phyloP scores from a whole-genome alignment of 129 eudicot genomes.

The Tanacetum coccineum region DNA sequence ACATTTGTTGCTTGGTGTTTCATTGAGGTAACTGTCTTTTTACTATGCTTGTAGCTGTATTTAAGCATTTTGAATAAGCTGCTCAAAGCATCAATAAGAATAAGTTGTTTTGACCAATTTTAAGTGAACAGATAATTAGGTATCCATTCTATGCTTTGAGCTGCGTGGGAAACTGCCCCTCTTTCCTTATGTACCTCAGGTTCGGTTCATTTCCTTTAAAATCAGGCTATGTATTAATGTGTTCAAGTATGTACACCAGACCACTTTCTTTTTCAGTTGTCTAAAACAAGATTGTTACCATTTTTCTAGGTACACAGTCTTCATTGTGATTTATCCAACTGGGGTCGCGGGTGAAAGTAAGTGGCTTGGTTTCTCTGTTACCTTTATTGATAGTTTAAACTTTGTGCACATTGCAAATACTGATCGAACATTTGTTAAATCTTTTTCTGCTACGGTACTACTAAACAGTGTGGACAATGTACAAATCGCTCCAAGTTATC shows the following conservation, averaged over 20 bases:
- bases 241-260: background rate
- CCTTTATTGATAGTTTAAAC: background rate
- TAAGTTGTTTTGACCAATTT: conserved; percentile 8
- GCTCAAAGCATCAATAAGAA: background rate
- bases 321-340: conserved; percentile 76
- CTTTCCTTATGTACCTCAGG: conserved; percentile 77
- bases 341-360: conserved; percentile 93
- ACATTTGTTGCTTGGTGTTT: conserved; percentile 81
- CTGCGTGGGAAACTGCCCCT: conserved; percentile 62
- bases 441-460: background rate
- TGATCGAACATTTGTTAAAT: conserved; percentile 2
- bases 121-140: conserved; percentile 59
- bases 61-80: background rate
- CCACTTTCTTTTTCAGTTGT: conserved; percentile 5
- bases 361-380: conserved; percentile 23
- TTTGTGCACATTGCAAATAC: conserved; percentile 3
- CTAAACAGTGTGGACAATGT: conserved; percentile 87
- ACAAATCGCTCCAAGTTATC: conserved; percentile 79
- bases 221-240: conserved; percentile 14
- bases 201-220: conserved; percentile 27
- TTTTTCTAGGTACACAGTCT: conserved; percentile 73
- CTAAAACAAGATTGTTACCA: background rate
- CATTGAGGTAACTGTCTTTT: conserved; percentile 53
- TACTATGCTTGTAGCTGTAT: background rate
- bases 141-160: conserved; percentile 75